Percentiles rank a stretch among this genome's conserved stretches.
Conservation (phyloP, 1,284 basidiomycete genomes). For the Gomphus sp. region DNA sequence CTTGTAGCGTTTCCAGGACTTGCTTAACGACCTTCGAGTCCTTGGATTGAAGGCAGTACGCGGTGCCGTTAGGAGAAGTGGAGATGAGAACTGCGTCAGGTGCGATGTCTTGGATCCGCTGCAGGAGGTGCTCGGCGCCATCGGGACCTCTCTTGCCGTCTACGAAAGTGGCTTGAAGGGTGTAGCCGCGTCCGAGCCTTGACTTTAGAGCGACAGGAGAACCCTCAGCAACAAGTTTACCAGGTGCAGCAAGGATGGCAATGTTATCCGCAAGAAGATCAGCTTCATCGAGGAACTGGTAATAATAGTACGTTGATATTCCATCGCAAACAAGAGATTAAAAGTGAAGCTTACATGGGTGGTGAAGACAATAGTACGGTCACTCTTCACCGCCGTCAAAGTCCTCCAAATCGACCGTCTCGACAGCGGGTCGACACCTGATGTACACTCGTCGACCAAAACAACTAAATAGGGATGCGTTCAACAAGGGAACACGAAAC, state of each 20-base stretch:
- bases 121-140: slow-evolving; percentile 10
- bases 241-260: slow-evolving; percentile 66
- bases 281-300: slow-evolving; percentile 71
- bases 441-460: no score
- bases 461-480: no score
- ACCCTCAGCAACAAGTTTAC: slow-evolving; percentile 63
- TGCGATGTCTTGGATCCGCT: slow-evolving; percentile 33
- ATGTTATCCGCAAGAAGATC: slow-evolving; percentile 72
- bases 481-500: not conserved
- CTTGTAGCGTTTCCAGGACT: slow-evolving; percentile 48
- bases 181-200: slow-evolving; percentile 64
- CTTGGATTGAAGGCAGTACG: slow-evolving; percentile 50
- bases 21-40: slow-evolving; percentile 43
- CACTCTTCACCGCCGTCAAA: no score
- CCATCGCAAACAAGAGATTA: no score
- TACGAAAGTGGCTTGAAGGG: slow-evolving; percentile 42
- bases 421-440: no score
- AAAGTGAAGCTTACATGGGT: no score
- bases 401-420: no score
- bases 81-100: slow-evolving; percentile 34
- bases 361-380: no score
- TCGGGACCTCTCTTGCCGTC: slow-evolving; percentile 19
- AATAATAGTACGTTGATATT: no score
- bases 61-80: slow-evolving; percentile 29
- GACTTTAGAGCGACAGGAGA: slow-evolving; percentile 67